A percentile compares a stretch with the other conserved stretches of the same genome.
phyloP scores from a whole-genome alignment of 2,329 filamentous ascomycete genomes.

The Ceratocystis alfenasii region DNA sequence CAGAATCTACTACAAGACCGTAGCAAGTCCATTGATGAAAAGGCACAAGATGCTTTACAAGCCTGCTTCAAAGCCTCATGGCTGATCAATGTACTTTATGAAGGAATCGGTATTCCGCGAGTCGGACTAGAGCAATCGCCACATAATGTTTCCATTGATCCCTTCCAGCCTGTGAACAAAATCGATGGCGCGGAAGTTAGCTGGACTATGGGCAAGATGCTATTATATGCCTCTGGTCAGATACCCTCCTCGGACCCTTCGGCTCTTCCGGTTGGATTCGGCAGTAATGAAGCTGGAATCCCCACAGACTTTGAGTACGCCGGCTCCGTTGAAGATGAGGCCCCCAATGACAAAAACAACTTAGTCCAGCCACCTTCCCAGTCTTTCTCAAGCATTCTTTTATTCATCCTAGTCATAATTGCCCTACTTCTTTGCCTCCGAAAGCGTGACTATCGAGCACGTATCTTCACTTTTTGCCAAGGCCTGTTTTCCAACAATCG shows the following conservation, averaged over 20 bases:
- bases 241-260: slow-evolving; percentile 49
- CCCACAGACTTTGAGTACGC: slow-evolving; percentile 77
- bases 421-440: slow-evolving; percentile 61
- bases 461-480: slow-evolving; percentile 27
- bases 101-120: slow-evolving; percentile 86
- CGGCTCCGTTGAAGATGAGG: slow-evolving; percentile 31
- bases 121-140: slow-evolving; percentile 56
- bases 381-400: slow-evolving; percentile 59
- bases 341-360: slow-evolving; percentile 42
- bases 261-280: slow-evolving; percentile 73
- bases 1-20: slow-evolving; percentile 50
- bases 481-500: slow-evolving; percentile 33
- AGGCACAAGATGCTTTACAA: slow-evolving; percentile 66
- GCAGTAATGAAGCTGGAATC: slow-evolving; percentile 59
- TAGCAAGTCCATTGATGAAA: slow-evolving; percentile 64
- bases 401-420: slow-evolving; percentile 64
- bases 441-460: slow-evolving; percentile 58
- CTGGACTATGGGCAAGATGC: slow-evolving; percentile 95
- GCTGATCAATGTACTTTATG: slow-evolving; percentile 92
- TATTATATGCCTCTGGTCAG: slow-evolving; percentile 86
- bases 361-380: slow-evolving; percentile 58
- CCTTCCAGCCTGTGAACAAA: slow-evolving; percentile 86
- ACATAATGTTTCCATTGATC: slow-evolving; percentile 61
- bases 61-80: slow-evolving; percentile 98
- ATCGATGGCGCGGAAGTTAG: slow-evolving; percentile 85